Base-by-base conservation (phyloP, 176 grass and related monocot genomes). In the Zizania latifolia region DNA sequence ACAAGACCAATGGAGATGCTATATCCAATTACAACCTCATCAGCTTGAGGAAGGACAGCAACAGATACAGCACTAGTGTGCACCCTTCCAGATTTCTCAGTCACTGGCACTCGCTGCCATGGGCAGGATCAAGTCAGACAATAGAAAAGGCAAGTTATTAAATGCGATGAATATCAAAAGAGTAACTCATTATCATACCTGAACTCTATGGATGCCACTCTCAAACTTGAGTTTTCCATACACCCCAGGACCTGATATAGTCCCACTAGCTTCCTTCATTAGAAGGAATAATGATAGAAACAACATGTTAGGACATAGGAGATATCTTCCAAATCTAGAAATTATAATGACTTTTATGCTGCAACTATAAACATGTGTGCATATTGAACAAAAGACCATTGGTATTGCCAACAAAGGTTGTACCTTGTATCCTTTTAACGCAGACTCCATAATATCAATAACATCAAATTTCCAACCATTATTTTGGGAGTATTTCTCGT, bases 11-110 rank as follows among this genome's bases (percentile, higher is more conserved):
- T n/a, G 0, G 10, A 44, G 65, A 77, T 62, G 62, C 2, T 65
- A 37, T 44, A 61, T 78, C 36, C 9, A 60, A 90, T 88, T 61
- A 16, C 10, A 48, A 99, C 95, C 91, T 99, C 89, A 62, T 99
- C 91, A 41, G 95, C 91, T 74, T 99, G 89, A 72, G 91, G 95
- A 81, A 98, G 95, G 86, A 94, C 82, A 44, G 91, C 95, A 77
- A 94, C 89, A 43, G 91, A 94, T 44, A 94, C 91, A 63, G 95
- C 95, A 84, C 95, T 98, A 16, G 95, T 98, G 90, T 94, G 91
- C 51, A 99, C 86, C 27, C 84, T 84, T 79, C 91, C 95, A 29
- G 95, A 83, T 74, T 99, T 99, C 72, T 99, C 95, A 40, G 89
- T 99, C 65, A 94, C 76, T 64, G 95, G 95, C 27, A 99, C 86